Evolutionary conservation across 2,329 filamentous ascomycete genomes (phyloP), one percentile per base, ranked within the genome.

Genomic region (Neocatenulostroma microsporum): DNA sequence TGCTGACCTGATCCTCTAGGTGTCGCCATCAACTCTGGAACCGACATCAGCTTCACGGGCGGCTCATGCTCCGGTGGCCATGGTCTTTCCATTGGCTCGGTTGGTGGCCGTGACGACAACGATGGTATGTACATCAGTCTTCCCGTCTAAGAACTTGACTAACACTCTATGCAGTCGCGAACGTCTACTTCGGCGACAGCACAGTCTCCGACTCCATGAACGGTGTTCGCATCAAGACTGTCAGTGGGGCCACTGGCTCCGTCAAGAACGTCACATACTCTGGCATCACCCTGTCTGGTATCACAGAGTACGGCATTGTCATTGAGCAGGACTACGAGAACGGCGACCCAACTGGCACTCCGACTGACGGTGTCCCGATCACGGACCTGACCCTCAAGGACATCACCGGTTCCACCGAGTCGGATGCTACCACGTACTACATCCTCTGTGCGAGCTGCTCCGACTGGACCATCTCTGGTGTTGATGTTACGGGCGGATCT

Each of bases 311-410:
- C 52, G 73, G 69, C 29, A 69, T 78, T 40, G 62, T 76, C 34
- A 68, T 78, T 40, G 62, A 77, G 54, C 75, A 79, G 60, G 71
- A 76, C 53, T 76, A 76, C 49, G 57, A 67, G 47, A 70, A 70
- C 44, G 66, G 67, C 37, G 48, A 44, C 23, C 61, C 62, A 4
- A 66, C 62, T 30, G 62, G 62, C 12, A 56, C 48, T 2, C 67
- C 70, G 5, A 73, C 69, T 7, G 62, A 57, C 17, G 69, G 70
- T 23, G 67, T 74, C n/a, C 70, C 69, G n/a, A 73, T 74, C 53
- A 73, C 70, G 7, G 64, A 61, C 6, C 45, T 74, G 5, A 65
- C 60, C 1, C 51, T 74, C 32, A 53, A 59, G 30, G 54, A 62
- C 37, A 60, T 74, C 40, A 62, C 49, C 3, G 70, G 70, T 19